A percentile compares a stretch with the other conserved stretches of the same genome.
Evolutionary conservation across 441 rosid genomes (phyloP).

Genomic region (Adansonia grandidieri): DNA sequence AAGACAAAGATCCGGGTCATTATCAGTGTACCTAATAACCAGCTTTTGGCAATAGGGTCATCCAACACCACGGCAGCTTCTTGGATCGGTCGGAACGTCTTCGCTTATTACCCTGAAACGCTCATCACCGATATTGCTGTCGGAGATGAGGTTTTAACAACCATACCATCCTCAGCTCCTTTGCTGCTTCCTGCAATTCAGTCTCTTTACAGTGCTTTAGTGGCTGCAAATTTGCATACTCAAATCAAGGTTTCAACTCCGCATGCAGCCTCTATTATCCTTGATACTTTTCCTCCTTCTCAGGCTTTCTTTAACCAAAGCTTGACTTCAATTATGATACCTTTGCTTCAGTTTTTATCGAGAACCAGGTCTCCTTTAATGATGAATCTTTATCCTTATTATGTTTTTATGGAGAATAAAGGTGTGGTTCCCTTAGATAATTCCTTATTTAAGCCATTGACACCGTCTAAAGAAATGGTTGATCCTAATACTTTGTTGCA

Average conservation of each 20-base stretch:
- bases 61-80: constrained; percentile 85
- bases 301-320: constrained; percentile 96
- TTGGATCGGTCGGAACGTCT: constrained; percentile 83
- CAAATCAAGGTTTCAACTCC: constrained; percentile 90
- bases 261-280: constrained; percentile 79
- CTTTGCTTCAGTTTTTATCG: constrained; percentile 80
- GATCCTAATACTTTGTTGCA: constrained; percentile 94
- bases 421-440: constrained; percentile 93
- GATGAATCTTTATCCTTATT: constrained; percentile 98
- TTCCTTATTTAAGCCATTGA: constrained; percentile 81
- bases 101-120: constrained; percentile 79
- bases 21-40: constrained; percentile 89
- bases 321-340: constrained; percentile 66
- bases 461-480: constrained; percentile 91
- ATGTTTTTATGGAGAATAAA: constrained; percentile 91
- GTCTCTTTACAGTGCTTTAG: constrained; percentile 80
- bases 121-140: constrained; percentile 73
- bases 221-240: constrained; percentile 85
- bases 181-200: constrained; percentile 80
- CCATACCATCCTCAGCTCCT: constrained; percentile 83
- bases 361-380: constrained; percentile 84
- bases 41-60: constrained; percentile 91
- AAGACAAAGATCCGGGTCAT: constrained; percentile 89
- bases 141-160: constrained; percentile 90
- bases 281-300: constrained; percentile 88